A percentile compares a stretch with the other conserved stretches of the same genome.
Evolutionary conservation across 306 rosid species (phyloP).

Genomic region (Rosa lucieae): DNA sequence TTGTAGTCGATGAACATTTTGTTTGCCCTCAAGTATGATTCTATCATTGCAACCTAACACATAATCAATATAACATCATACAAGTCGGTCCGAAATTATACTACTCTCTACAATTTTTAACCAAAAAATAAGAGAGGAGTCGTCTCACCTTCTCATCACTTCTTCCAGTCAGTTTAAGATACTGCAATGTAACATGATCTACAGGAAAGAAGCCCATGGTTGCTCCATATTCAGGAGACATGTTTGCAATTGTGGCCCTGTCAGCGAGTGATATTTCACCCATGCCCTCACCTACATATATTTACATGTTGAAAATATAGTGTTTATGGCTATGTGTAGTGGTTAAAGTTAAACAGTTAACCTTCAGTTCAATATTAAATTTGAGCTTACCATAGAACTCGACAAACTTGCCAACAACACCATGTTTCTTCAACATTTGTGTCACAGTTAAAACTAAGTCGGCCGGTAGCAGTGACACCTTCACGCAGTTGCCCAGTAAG

Average conservation of each 20-base stretch:
- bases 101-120: neutral
- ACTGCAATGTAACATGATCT: constrained; percentile 86
- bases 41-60: neutral
- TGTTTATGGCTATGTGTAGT: too few relatives aligned
- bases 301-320: neutral
- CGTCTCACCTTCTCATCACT: constrained; percentile 77
- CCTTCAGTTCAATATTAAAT: neutral
- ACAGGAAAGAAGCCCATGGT: constrained; percentile 98
- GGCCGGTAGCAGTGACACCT: neutral
- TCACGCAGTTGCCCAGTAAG: neutral
- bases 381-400: constrained; percentile 18
- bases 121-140: neutral
- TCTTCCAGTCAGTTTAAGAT: constrained; percentile 88
- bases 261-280: constrained; percentile 86
- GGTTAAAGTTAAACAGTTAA: too few relatives aligned
- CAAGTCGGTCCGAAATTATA: neutral
- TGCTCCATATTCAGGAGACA: constrained; percentile 99
- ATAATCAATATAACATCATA: neutral
- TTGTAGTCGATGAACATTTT: neutral
- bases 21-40: neutral
- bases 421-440: constrained; percentile 26
- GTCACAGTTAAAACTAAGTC: neutral
- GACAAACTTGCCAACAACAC: constrained; percentile 24
- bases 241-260: constrained; percentile 94
- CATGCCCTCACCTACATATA: constrained; percentile 82